phyloP scores from a whole-genome alignment of 2,329 filamentous ascomycete genomes.

The Cercospora zeina region DNA sequence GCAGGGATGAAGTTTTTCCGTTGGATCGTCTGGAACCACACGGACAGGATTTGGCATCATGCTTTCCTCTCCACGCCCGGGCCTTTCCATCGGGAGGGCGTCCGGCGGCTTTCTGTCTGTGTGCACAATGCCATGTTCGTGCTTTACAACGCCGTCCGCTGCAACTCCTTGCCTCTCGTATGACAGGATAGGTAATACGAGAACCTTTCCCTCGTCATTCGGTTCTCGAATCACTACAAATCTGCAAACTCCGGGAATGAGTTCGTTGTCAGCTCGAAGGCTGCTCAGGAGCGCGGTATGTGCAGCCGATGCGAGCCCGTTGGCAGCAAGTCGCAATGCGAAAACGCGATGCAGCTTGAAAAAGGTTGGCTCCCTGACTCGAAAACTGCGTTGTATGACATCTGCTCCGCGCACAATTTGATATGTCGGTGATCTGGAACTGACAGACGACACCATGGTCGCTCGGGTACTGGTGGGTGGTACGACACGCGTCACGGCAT shows the following conservation, averaged over 20 bases:
- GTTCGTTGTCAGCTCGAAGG: not conserved
- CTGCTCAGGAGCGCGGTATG: not conserved
- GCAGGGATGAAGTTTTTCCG: conserved; percentile 5
- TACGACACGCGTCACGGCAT: not conserved
- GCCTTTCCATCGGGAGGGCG: not conserved
- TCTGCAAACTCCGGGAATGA: not conserved
- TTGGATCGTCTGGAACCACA: not conserved
- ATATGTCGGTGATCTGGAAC: not conserved
- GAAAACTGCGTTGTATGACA: not conserved
- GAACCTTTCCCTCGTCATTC: not conserved
- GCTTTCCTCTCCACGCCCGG: not conserved
- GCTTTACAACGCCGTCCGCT: conserved; percentile 22
- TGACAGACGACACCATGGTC: not conserved
- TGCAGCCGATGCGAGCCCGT: not conserved
- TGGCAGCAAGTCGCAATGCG: not conserved
- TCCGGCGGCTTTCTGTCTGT: conserved; percentile 11
- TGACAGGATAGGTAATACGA: not conserved
- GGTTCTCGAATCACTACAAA: not conserved
- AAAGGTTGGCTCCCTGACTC: not conserved
- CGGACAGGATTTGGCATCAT: conserved; percentile 3
- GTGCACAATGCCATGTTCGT: conserved; percentile 34
- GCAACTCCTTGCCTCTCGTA: conserved; percentile 29
- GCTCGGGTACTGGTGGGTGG: not conserved
- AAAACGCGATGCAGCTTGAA: not conserved
- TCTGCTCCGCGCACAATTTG: not conserved